Percentiles rank a stretch among this genome's conserved stretches.
Evolutionary conservation across 805 yeast genomes (phyloP).

Genomic region (Kodamaea sagamina): DNA sequence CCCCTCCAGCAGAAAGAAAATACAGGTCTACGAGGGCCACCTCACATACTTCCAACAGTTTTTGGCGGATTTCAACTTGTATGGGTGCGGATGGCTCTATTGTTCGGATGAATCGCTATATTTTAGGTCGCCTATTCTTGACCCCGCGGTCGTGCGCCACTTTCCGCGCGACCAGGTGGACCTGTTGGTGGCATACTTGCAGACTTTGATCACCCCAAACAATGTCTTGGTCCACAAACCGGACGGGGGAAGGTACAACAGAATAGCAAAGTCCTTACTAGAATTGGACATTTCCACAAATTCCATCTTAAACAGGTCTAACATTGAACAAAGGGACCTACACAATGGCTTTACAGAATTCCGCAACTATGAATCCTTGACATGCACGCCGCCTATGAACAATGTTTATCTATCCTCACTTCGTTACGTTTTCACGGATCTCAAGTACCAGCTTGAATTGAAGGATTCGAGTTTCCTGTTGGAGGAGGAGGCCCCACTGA

Average conservation of each 20-base stretch:
- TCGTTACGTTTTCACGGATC: slow-evolving; percentile 60
- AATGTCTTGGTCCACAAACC: slow-evolving; percentile 34
- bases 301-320: slow-evolving; percentile 58
- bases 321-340: slow-evolving; percentile 44
- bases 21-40: slow-evolving; percentile 66
- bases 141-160: slow-evolving; percentile 14
- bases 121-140: slow-evolving; percentile 58
- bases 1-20: slow-evolving; percentile 8
- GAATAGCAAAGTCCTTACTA: slow-evolving; percentile 63
- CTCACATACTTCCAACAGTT: slow-evolving; percentile 78
- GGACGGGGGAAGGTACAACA: slow-evolving; percentile 29
- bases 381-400: slow-evolving; percentile 2
- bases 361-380: slow-evolving; percentile 13
- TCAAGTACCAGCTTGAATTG: slow-evolving; percentile 49
- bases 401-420: slow-evolving; percentile 47
- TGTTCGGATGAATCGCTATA: slow-evolving; percentile 35
- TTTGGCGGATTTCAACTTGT: slow-evolving; percentile 77
- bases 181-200: slow-evolving; percentile 20
- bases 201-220: slow-evolving; percentile 20
- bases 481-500: slow-evolving; percentile 10
- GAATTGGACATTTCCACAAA: slow-evolving; percentile 72
- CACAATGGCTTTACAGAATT: slow-evolving; percentile 54
- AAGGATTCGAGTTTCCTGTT: slow-evolving; percentile 26
- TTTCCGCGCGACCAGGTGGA: slow-evolving; percentile 8
- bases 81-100: slow-evolving; percentile 79